Percentiles rank a stretch among this genome's conserved stretches.
phyloP scores from a whole-genome alignment of 768 basidiomycete species.

The Cystobasidiopsis lactophilus region DNA sequence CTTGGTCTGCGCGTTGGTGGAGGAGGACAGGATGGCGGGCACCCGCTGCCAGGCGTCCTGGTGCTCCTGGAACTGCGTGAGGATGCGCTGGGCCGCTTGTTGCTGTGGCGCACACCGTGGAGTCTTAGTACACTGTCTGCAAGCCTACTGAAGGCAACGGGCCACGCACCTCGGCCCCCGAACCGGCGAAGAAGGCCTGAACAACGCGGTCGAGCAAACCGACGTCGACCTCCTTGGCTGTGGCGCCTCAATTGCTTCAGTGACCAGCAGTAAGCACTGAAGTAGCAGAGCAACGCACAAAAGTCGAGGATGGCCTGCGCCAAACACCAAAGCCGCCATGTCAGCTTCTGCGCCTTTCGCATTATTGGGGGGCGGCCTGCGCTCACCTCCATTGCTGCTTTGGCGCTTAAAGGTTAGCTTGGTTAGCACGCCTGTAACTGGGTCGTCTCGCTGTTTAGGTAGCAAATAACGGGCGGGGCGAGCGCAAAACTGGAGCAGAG shows the following conservation, averaged over 20 bases:
- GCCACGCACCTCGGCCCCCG: slow-evolving; percentile 49
- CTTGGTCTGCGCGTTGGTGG: slow-evolving; percentile 66
- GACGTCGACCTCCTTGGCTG: slow-evolving; percentile 63
- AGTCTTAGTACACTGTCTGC: background rate
- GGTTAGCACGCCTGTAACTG: no score
- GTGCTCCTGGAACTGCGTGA: slow-evolving; percentile 90
- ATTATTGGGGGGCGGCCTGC: background rate
- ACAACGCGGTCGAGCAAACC: slow-evolving; percentile 79
- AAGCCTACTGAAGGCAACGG: background rate
- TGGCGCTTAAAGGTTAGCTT: no score
- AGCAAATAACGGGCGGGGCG: no score
- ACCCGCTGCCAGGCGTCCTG: slow-evolving; percentile 95
- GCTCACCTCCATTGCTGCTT: background rate
- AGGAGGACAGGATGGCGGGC: slow-evolving; percentile 71
- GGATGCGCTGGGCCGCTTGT: slow-evolving; percentile 76
- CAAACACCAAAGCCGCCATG: background rate
- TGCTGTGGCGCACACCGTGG: slow-evolving; percentile 41
- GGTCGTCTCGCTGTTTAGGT: no score
- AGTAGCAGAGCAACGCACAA: background rate
- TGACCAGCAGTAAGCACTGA: background rate
- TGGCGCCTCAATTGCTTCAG: slow-evolving; percentile 16
- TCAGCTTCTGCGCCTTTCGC: background rate
- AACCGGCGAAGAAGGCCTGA: slow-evolving; percentile 68
- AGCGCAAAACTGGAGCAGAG: no score
- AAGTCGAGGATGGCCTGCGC: slow-evolving; percentile 19